Evolutionary conservation across 495 filamentous ascomycete species (phyloP), one percentile per base, ranked within the genome.

Genomic region (Xylaria palmicola): DNA sequence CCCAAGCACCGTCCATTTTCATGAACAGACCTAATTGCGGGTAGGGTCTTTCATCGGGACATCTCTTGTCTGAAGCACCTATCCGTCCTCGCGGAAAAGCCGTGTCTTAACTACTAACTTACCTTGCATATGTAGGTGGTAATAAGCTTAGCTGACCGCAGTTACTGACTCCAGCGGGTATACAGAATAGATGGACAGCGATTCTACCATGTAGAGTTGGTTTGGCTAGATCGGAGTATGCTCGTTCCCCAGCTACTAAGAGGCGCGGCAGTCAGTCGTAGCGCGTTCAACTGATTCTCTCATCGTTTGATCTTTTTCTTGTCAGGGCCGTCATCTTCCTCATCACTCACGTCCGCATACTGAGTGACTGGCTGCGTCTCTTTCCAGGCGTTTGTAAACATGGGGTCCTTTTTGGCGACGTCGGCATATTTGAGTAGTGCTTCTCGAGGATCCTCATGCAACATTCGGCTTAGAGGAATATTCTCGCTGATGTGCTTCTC

Each of bases 391-490:
- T 86, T 88, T 24, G 94, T 98, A 71, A 98, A 98, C 62, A 95
- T 82, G 3, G 92, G 93, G 69, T 97, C 91, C 69, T 93, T 93
- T 75, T 96, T 85, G 4, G 92, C 93, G 69, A 94, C 87, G 17
- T 96, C 91, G 15, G 93, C 94, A 80, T 97, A 98, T 75, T 94
- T 96, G 64, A 98, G 72, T 62, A 98, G 76, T 30, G 94, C 94
- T 76, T 96, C 94, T 59, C 94, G 80, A 7, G 94, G 94, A 79
- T 98, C 94, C 73, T 98, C 94, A 75, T 98, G 93, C 22, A 94
- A 84, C 92, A 97, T 95, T n/a, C 83, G 86, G 65, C 90, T 94
- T 32, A 97, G 80, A 17, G 93, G 91, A 44, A 97, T 95, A 63
- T 87, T 88, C 65, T 93, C 86, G 43, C 87, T 85, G 57, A 98